Evolutionary conservation across 1,139 yeast genomes (phyloP).

Genomic region (Arxiozyma telluris): DNA sequence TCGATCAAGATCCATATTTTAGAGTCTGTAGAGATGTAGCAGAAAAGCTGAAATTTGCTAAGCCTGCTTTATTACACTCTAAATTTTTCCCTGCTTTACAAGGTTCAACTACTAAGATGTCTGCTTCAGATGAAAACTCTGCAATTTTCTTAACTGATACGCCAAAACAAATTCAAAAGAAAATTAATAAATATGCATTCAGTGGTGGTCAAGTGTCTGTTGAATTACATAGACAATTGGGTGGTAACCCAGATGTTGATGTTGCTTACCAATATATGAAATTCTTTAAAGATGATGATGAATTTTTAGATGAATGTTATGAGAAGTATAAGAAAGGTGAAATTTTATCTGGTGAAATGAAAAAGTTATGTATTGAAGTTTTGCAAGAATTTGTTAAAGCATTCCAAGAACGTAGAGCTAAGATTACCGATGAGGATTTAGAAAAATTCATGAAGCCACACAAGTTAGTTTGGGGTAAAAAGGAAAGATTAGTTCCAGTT

Average conservation of each 20-base stretch:
- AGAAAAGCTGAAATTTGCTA: constrained; percentile 77
- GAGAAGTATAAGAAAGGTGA: constrained; percentile 72
- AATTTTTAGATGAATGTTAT: constrained; percentile 52
- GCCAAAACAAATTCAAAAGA: constrained; percentile 82
- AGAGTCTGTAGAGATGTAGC: constrained; percentile 98
- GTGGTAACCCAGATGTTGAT: constrained; percentile 94
- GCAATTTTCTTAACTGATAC: constrained; percentile 95
- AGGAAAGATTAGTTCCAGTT: constrained; percentile 61
- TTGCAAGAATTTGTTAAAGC: constrained; percentile 68
- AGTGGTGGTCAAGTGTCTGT: constrained; percentile 86
- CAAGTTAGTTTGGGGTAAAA: constrained; percentile 62
- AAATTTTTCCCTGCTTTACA: constrained; percentile 97
- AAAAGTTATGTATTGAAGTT: constrained; percentile 73
- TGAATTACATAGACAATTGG: constrained; percentile 81
- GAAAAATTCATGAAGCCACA: constrained; percentile 78
- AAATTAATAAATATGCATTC: constrained; percentile 92
- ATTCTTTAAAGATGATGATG: constrained; percentile 86
- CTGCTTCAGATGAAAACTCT: constrained; percentile 77
- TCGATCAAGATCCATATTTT: constrained; percentile 98
- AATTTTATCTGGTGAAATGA: constrained; percentile 86
- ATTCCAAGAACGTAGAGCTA: constrained; percentile 72
- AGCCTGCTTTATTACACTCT: constrained; percentile 89
- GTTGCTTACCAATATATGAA: constrained; percentile 90
- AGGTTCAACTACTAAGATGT: constrained; percentile 95
- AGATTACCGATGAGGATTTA: constrained; percentile 58